These are phyloP conservation scores for Murraya koenigii DNA, from an alignment of 345 rosid genomes.

Conservation along the genomic window DNA sequence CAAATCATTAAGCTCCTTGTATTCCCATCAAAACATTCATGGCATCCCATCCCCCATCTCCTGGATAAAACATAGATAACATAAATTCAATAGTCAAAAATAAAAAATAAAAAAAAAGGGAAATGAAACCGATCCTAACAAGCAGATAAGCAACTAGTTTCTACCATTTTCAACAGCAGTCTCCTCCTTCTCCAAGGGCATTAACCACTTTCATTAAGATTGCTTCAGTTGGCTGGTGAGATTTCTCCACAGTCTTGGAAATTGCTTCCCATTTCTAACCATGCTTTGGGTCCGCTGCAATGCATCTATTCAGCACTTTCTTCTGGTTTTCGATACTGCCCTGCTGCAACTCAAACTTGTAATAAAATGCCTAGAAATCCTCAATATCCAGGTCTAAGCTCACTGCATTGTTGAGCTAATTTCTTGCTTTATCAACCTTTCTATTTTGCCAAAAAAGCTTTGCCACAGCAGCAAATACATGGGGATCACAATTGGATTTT, in stretches of 20 bases:
- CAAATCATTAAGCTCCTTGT: too few relatives aligned
- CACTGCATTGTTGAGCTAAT: slow-evolving; percentile 75
- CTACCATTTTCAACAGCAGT: slow-evolving; percentile 53
- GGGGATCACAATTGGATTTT: slow-evolving; percentile 76
- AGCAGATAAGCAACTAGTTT: slow-evolving; percentile 20
- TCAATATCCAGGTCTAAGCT: slow-evolving; percentile 75
- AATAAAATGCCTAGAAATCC: slow-evolving; percentile 84
- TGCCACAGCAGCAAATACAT: slow-evolving; percentile 81
- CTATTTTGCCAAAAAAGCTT: slow-evolving; percentile 88
- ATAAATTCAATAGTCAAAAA: too few relatives aligned
- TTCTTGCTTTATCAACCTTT: slow-evolving; percentile 86
- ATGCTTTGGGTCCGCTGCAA: slow-evolving; percentile 77
- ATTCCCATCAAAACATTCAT: too few relatives aligned
- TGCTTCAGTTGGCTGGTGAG: slow-evolving; percentile 78
- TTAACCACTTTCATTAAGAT: slow-evolving; percentile 72
- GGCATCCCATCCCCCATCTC: too few relatives aligned
- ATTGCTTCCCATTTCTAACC: slow-evolving; percentile 86
- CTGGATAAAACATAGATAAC: too few relatives aligned
- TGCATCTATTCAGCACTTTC: slow-evolving; percentile 70
- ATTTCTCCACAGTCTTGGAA: slow-evolving; percentile 86
- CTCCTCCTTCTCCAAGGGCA: slow-evolving; percentile 71
- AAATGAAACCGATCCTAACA: too few relatives aligned
- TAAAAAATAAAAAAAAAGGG: too few relatives aligned
- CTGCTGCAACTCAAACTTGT: slow-evolving; percentile 87
- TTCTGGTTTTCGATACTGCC: slow-evolving; percentile 72